Percentiles rank a stretch among this genome's conserved stretches.
phyloP scores from a whole-genome alignment of 2,329 filamentous ascomycete species.

The Lithohypha guttulata region DNA sequence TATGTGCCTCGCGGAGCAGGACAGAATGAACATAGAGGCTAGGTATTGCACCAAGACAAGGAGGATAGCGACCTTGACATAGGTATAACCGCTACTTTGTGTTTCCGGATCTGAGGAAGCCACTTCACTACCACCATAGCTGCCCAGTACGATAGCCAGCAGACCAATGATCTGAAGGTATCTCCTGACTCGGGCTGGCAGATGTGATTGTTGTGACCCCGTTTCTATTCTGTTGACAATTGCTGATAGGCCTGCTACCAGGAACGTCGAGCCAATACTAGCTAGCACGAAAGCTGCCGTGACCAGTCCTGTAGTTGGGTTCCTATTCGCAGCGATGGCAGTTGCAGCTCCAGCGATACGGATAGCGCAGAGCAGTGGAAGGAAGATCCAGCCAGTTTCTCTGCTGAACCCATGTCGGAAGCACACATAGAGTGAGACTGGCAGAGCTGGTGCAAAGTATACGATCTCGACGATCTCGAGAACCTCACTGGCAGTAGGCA shows the following conservation, averaged over 20 bases:
- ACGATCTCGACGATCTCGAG: slow-evolving; percentile 26
- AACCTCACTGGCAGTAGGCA: slow-evolving; percentile 14
- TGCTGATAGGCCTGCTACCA: slow-evolving; percentile 38
- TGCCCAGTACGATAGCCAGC: slow-evolving; percentile 29
- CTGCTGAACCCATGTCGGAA: slow-evolving; percentile 30
- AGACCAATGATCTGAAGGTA: slow-evolving; percentile 26
- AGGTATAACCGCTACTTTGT: slow-evolving; percentile 23
- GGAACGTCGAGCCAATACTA: slow-evolving; percentile 40
- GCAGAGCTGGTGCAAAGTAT: slow-evolving; percentile 28
- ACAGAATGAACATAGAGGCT: slow-evolving; percentile 28
- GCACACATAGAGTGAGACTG: slow-evolving; percentile 25
- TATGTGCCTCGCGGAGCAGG: slow-evolving; percentile 22
- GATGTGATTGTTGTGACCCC: slow-evolving; percentile 11
- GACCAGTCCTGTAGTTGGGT: slow-evolving; percentile 31
- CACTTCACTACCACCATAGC: slow-evolving; percentile 36
- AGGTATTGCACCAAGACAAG: slow-evolving; percentile 35
- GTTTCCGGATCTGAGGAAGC: slow-evolving; percentile 23
- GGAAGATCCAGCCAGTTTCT: slow-evolving; percentile 43
- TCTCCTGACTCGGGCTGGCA: slow-evolving; percentile 23
- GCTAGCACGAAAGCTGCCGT: slow-evolving; percentile 34
- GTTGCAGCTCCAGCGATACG: slow-evolving; percentile 42
- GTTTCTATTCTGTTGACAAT: slow-evolving; percentile 31
- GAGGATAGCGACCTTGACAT: slow-evolving; percentile 34
- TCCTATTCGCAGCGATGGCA: slow-evolving; percentile 39
- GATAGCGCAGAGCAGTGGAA: slow-evolving; percentile 42